Evolutionary conservation across 2,329 filamentous ascomycete species (phyloP).

Genomic region (Eutypa lata): DNA sequence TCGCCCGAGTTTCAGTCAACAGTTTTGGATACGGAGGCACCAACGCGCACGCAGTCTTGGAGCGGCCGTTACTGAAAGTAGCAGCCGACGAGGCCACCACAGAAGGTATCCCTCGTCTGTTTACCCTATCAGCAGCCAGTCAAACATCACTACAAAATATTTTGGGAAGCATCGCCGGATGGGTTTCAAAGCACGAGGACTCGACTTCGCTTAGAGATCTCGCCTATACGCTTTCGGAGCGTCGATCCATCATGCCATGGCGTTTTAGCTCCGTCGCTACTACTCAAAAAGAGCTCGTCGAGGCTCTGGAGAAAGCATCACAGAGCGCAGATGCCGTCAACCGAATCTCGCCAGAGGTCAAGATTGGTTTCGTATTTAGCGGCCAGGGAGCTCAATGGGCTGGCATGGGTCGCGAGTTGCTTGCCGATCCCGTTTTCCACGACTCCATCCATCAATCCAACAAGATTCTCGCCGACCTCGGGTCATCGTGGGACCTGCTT

Average conservation of each 20-base stretch:
- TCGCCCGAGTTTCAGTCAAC: conserved; percentile 14
- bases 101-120: not conserved
- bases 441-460: conserved; percentile 5
- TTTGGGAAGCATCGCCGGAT: no score
- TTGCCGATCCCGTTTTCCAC: conserved; percentile 16
- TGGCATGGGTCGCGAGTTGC: conserved; percentile 16
- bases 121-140: no score
- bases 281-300: not conserved
- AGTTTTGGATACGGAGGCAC: conserved; percentile 30
- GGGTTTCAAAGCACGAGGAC: no score
- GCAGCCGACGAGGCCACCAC: not conserved
- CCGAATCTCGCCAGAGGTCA: not conserved
- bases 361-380: conserved; percentile 22
- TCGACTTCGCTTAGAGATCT: not conserved
- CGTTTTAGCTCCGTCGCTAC: not conserved
- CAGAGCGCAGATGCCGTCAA: not conserved
- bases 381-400: conserved; percentile 24
- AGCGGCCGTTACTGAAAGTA: not conserved
- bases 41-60: conserved; percentile 23
- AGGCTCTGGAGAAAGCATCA: not conserved
- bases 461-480: conserved; percentile 2
- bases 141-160: no score
- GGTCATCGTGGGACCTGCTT: conserved; percentile 3
- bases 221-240: not conserved
- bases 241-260: not conserved